phyloP scores from a whole-genome alignment of 2,329 filamentous ascomycete species.

The Aspergillus sp. region DNA sequence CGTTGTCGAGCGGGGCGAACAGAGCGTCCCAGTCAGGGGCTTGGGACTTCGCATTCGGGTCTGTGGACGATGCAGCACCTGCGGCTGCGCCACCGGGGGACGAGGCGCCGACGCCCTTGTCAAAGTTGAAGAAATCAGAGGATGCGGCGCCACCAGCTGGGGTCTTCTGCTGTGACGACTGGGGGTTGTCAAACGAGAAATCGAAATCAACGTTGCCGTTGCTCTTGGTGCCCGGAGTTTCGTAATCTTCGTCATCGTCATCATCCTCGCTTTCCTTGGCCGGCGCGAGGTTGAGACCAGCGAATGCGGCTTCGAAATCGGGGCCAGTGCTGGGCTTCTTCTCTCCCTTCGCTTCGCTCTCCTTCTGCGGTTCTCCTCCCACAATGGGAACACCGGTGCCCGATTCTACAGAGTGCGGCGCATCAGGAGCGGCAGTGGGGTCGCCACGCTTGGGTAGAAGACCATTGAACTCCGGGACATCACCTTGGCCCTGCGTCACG shows the following conservation, averaged over 20 bases:
- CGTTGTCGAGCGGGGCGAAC: conserved; percentile 73
- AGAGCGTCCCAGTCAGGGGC: conserved; percentile 92
- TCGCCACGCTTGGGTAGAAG: conserved; percentile 40
- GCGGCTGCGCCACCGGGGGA: conserved; percentile 41
- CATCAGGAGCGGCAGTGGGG: conserved; percentile 39
- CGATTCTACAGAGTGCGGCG: conserved; percentile 39
- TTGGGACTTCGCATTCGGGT: conserved; percentile 37
- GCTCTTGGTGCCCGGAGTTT: conserved; percentile 31
- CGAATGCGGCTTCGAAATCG: conserved; percentile 49
- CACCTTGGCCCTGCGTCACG: conserved; percentile 23
- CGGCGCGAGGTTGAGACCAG: conserved; percentile 43
- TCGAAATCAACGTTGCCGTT: conserved; percentile 39
- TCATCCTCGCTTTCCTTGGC: conserved; percentile 49
- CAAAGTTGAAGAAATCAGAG: conserved; percentile 41
- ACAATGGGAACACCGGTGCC: conserved; percentile 37
- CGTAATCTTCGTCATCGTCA: conserved; percentile 55
- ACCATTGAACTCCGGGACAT: conserved; percentile 39
- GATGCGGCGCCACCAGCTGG: conserved; percentile 20
- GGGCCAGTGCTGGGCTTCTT: conserved; percentile 35
- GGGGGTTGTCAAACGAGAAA: conserved; percentile 45
- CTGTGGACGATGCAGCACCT: conserved; percentile 37
- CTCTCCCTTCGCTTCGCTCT: conserved; percentile 18
- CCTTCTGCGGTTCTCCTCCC: conserved; percentile 31
- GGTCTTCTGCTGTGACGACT: conserved; percentile 30
- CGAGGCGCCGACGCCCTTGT: conserved; percentile 27